Percentiles rank a stretch among this genome's conserved stretches.
Conservation (phyloP, 2,329 filamentous ascomycete species). For the Sporothrix protearum region DNA sequence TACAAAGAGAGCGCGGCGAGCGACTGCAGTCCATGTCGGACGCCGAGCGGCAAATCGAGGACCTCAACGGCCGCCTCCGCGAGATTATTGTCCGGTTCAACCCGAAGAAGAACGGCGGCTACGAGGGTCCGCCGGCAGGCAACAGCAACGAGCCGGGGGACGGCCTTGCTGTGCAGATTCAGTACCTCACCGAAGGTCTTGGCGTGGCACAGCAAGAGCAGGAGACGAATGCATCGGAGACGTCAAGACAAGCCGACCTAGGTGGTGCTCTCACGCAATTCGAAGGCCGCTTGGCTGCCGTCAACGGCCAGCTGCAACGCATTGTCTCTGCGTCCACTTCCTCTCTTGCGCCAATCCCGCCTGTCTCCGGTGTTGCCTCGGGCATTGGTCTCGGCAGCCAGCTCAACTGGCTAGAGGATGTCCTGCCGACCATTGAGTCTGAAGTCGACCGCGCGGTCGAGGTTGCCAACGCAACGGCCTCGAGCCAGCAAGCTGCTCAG, state of each 20-base stretch:
- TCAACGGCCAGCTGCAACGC: slow-evolving; percentile 63
- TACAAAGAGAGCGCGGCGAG: slow-evolving; percentile 38
- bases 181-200: slow-evolving; percentile 67
- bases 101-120: slow-evolving; percentile 50
- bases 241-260: slow-evolving; percentile 29
- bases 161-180: slow-evolving; percentile 56
- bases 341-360: slow-evolving; percentile 53
- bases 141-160: slow-evolving; percentile 43
- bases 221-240: slow-evolving; percentile 31
- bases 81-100: slow-evolving; percentile 63
- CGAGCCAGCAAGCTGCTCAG: slow-evolving; percentile 43
- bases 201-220: slow-evolving; percentile 58
- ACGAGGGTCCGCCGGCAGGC: slow-evolving; percentile 42
- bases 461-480: slow-evolving; percentile 33
- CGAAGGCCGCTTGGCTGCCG: slow-evolving; percentile 54
- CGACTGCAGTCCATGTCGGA: slow-evolving; percentile 54
- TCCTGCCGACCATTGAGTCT: slow-evolving; percentile 49
- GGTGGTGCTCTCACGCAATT: slow-evolving; percentile 39
- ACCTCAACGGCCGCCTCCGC: slow-evolving; percentile 63
- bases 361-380: slow-evolving; percentile 50
- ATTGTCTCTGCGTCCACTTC: slow-evolving; percentile 49
- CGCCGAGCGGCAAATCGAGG: slow-evolving; percentile 63
- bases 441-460: slow-evolving; percentile 42
- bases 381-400: slow-evolving; percentile 63
- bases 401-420: slow-evolving; percentile 63